phyloP scores from a whole-genome alignment of 345 rosid genomes.

The Eucalyptus regnans region DNA sequence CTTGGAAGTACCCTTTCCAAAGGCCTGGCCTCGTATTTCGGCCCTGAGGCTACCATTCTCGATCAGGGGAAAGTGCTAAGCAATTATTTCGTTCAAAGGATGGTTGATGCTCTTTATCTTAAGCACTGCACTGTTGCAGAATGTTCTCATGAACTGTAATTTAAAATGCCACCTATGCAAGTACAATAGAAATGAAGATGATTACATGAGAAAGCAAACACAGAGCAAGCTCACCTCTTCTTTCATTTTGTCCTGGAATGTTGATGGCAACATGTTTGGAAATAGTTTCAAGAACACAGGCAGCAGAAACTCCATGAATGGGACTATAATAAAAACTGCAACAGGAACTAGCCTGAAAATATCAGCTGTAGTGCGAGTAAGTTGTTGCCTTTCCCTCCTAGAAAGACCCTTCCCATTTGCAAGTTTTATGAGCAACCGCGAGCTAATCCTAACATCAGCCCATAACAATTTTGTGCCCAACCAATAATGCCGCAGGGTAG shows the following conservation, averaged over 20 bases:
- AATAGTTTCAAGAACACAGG: constrained; percentile 82
- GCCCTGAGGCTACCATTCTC: neutral
- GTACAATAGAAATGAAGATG: neutral
- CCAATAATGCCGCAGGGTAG: constrained; percentile 91
- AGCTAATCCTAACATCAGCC: constrained; percentile 88
- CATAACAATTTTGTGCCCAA: constrained; percentile 83
- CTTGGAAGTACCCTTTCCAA: neutral
- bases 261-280: constrained; percentile 97
- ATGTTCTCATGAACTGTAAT: neutral
- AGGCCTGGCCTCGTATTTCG: neutral
- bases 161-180: neutral
- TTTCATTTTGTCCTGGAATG: constrained; percentile 98
- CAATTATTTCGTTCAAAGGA: neutral
- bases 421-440: constrained; percentile 75
- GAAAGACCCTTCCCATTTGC: constrained; percentile 89
- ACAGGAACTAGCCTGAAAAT: constrained; percentile 76
- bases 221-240: constrained; percentile 55
- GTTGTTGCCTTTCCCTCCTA: constrained; percentile 77
- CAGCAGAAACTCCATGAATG: constrained; percentile 95
- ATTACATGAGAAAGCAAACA: neutral
- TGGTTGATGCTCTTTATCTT: neutral
- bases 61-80: neutral
- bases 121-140: neutral
- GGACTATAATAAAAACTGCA: constrained; percentile 88
- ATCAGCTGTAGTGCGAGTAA: constrained; percentile 78